phyloP scores from a whole-genome alignment of 257 asterid genomes.

The Mentha longifolia region DNA sequence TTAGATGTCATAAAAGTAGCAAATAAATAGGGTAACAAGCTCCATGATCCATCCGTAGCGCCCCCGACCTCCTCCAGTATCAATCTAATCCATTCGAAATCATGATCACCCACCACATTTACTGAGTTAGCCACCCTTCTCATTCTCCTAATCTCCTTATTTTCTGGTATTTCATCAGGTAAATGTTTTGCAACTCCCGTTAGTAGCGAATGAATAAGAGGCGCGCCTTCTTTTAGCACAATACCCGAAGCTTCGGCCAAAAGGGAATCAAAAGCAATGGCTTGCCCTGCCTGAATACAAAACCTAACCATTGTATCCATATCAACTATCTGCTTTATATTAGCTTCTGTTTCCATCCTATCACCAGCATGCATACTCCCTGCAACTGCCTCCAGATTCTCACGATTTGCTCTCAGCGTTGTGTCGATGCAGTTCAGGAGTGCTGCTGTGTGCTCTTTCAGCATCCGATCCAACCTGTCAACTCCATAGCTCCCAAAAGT shows the following conservation, averaged over 20 bases:
- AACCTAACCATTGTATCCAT: conserved; percentile 94
- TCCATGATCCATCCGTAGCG: conserved; percentile 95
- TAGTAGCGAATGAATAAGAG: conserved; percentile 86
- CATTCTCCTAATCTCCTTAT: conserved; percentile 88
- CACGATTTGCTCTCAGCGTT: conserved; percentile 87
- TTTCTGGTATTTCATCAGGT: conserved; percentile 84
- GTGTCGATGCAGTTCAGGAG: conserved; percentile 94
- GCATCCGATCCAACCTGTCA: conserved; percentile 84
- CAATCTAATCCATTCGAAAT: conserved; percentile 84
- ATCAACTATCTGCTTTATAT: conserved; percentile 85
- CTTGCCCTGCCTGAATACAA: conserved; percentile 97
- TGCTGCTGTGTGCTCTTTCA: conserved; percentile 97
- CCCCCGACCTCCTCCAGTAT: conserved; percentile 92
- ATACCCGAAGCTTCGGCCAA: conserved; percentile 85
- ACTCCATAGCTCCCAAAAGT: conserved; percentile 95
- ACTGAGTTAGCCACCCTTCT: conserved; percentile 82
- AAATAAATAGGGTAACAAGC: conserved; percentile 87
- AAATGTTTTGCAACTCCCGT: conserved; percentile 77
- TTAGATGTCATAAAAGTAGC: conserved; percentile 86
- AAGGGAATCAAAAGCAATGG: conserved; percentile 80
- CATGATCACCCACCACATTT: conserved; percentile 71
- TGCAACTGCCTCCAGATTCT: conserved; percentile 89
- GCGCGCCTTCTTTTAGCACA: conserved; percentile 90
- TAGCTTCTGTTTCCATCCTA: conserved; percentile 71
- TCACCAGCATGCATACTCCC: conserved; percentile 96